These are phyloP conservation scores for Euphorbia lathyris DNA, from an alignment of 345 rosid genomes.

Conservation along the genomic window DNA sequence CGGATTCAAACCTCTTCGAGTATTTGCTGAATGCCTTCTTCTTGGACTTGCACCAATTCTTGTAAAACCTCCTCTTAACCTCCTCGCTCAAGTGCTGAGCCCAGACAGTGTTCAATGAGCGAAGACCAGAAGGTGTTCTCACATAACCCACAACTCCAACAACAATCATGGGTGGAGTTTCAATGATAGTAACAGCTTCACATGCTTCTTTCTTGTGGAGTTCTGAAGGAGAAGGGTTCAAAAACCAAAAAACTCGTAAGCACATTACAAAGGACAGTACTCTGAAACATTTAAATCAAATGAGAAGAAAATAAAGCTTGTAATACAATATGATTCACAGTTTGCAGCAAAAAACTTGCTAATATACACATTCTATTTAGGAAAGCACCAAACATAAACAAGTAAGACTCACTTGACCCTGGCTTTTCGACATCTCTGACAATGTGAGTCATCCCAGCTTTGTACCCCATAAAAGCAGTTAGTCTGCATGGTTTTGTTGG, in stretches of 20 bases:
- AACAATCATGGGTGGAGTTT: constrained; percentile 72
- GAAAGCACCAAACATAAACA: background rate
- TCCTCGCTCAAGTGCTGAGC: constrained; percentile 86
- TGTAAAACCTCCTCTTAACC: constrained; percentile 71
- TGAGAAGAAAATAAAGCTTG: no score
- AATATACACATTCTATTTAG: background rate
- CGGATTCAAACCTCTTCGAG: constrained; percentile 46
- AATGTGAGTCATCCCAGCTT: constrained; percentile 89
- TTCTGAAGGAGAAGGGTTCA: constrained; percentile 30
- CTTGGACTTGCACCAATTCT: constrained; percentile 84
- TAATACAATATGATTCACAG: no score
- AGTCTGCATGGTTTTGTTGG: constrained; percentile 58
- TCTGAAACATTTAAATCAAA: no score
- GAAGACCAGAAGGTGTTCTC: constrained; percentile 62
- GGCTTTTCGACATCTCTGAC: constrained; percentile 83
- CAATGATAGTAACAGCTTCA: constrained; percentile 72
- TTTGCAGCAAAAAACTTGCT: no score
- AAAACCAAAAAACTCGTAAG: no score
- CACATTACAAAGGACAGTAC: no score
- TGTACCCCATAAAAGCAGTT: constrained; percentile 77
- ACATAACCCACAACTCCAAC: constrained; percentile 81
- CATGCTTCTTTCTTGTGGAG: constrained; percentile 88
- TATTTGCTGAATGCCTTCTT: constrained; percentile 81
- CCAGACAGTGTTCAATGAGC: constrained; percentile 70
- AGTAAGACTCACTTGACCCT: constrained; percentile 57